Base-by-base conservation (phyloP, 2,329 filamentous ascomycete species). In the Sordariomycetes sp. region DNA sequence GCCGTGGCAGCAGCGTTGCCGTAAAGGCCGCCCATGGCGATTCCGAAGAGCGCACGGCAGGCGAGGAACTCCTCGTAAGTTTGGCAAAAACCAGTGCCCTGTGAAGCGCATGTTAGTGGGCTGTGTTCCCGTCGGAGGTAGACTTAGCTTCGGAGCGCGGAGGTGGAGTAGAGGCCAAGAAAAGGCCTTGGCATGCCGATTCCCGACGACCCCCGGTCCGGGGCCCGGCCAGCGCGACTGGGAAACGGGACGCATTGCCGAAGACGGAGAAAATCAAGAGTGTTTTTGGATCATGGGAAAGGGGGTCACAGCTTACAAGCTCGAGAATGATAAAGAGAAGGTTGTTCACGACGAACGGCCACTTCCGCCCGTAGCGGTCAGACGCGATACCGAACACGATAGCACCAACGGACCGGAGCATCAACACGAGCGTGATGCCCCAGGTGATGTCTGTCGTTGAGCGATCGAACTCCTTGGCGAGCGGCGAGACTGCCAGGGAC, bases 261-360 rank as follows among this genome's bases (percentile, higher is more conserved):
- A 7, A 48, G 10, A 48, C 14, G 2, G 18, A 18, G 18, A 46
- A 53, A 28, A 28, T 16, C 12, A 12, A 53, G 16, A 53, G 6
- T 3, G 32, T 35, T 35, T 12, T 34, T 35, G 25, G 3, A 54
- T 20, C 7, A 53, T 4, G 50, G 50, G 12, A 6, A 18, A 32
- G 28, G 22, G 22, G n/a, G 25, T 2, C 16, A 24, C 20, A 32
- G 34, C 55, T 57, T 34, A 57, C 88, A 60, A 91, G 81, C 68
- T 88, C 83, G 3, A 87, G 72, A 24, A 85, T 63, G 51, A 85
- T 85, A 3, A 89, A 76, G 25, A 90, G 72, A 60, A 91, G 75
- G 83, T 92, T 88, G 75, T 93, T 93, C 65, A 83, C 64, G 10
- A 92, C 85, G 86, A 92, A 89, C 52, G 89, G 88, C 85, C 87